phyloP scores from a whole-genome alignment of 2,329 filamentous ascomycete genomes.

The Trichoderma brevicompactum region DNA sequence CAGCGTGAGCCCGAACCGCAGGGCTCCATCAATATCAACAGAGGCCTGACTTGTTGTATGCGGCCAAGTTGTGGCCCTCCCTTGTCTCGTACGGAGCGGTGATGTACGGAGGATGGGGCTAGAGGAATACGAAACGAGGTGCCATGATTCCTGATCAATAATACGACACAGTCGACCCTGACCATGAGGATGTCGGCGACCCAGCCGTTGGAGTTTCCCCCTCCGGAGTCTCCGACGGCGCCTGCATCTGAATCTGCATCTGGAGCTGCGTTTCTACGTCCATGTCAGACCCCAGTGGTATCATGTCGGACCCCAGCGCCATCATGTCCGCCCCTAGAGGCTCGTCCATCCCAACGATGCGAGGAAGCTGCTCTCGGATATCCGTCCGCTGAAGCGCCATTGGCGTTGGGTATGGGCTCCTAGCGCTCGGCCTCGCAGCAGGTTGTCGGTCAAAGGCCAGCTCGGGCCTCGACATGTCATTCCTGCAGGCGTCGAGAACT shows the following conservation, averaged over 20 bases:
- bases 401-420: constrained; percentile 25
- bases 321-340: background rate
- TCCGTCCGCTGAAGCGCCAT: constrained; percentile 21
- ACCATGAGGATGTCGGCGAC: constrained; percentile 23
- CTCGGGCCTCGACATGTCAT: constrained; percentile 9
- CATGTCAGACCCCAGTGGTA: constrained; percentile 3
- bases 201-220: constrained; percentile 7
- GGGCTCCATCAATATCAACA: background rate
- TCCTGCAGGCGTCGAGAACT: constrained; percentile 13
- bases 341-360: background rate
- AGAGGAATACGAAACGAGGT: background rate
- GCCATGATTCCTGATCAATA: constrained; percentile 2
- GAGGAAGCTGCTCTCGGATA: constrained; percentile 15
- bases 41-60: background rate
- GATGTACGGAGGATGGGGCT: background rate
- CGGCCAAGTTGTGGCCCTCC: background rate
- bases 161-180: constrained; percentile 22
- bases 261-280: background rate
- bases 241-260: constrained; percentile 16
- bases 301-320: constrained; percentile 7
- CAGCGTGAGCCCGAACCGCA: background rate
- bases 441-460: constrained; percentile 10
- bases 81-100: background rate
- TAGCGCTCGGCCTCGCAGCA: constrained; percentile 1
- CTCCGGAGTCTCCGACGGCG: constrained; percentile 4